phyloP scores from a whole-genome alignment of 768 basidiomycete genomes.

The Calocybe indica region DNA sequence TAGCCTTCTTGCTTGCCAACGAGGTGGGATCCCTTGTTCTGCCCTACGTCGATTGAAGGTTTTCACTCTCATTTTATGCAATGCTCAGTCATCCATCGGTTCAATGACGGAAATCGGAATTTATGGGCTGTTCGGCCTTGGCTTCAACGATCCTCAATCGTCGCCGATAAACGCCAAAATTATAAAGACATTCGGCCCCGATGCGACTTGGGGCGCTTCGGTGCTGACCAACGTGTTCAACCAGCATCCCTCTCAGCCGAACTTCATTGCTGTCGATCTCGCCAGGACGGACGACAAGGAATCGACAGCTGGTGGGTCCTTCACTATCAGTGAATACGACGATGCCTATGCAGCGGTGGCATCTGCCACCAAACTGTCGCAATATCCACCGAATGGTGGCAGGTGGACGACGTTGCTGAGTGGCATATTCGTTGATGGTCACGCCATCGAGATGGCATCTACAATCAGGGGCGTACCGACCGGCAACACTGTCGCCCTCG shows the following conservation, averaged over 20 bases:
- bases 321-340: conserved; percentile 38
- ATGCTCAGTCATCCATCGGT: conserved; percentile 11
- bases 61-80: neutral
- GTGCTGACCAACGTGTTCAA: conserved; percentile 34
- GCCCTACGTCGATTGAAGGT: no score
- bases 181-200: conserved; percentile 14
- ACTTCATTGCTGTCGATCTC: conserved; percentile 36
- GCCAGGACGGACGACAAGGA: conserved; percentile 33
- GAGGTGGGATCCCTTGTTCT: conserved; percentile 22
- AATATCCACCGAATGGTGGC: conserved; percentile 25
- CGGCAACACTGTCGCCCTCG: conserved; percentile 26
- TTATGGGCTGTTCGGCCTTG: conserved; percentile 28
- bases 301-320: conserved; percentile 31
- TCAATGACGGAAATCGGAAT: conserved; percentile 16
- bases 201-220: conserved; percentile 25
- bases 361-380: conserved; percentile 22
- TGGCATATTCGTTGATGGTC: conserved; percentile 27
- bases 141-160: conserved; percentile 22
- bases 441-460: conserved; percentile 20
- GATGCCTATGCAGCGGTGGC: conserved; percentile 23
- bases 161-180: conserved; percentile 23
- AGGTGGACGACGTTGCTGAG: conserved; percentile 39
- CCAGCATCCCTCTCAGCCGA: conserved; percentile 25
- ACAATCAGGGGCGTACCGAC: conserved; percentile 20
- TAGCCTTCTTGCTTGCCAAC: neutral